Conservation (phyloP, 2,329 filamentous ascomycete genomes). For the Nakataea oryzae region DNA sequence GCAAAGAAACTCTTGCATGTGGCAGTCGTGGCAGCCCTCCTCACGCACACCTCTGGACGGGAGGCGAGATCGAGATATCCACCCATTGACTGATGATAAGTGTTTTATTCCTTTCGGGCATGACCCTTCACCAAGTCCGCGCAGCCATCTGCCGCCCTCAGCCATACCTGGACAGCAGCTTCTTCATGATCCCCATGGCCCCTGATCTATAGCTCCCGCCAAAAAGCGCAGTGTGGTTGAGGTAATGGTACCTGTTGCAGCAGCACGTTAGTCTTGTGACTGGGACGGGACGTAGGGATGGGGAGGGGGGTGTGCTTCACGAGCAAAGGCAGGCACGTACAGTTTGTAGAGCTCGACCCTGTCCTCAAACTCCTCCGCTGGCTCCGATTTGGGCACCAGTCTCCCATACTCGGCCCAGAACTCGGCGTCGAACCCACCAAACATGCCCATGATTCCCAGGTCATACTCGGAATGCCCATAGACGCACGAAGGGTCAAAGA, state of each 20-base stretch:
- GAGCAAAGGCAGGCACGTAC: slow-evolving; percentile 33
- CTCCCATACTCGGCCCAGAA: slow-evolving; percentile 73
- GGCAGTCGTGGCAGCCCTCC: not conserved
- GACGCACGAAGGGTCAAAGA: slow-evolving; percentile 72
- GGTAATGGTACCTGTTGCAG: slow-evolving; percentile 62
- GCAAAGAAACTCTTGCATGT: not conserved
- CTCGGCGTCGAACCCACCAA: slow-evolving; percentile 66
- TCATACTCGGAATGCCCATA: slow-evolving; percentile 89
- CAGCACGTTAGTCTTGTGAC: not conserved
- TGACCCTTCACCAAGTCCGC: not conserved
- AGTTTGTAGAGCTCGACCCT: slow-evolving; percentile 72
- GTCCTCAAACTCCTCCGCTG: slow-evolving; percentile 75
- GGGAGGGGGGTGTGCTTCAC: not conserved
- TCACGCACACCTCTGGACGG: too few species aligned
- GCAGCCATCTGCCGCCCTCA: slow-evolving; percentile 6
- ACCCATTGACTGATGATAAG: not conserved
- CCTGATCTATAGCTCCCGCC: slow-evolving; percentile 67
- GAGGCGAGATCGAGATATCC: too few species aligned
- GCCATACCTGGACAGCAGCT: slow-evolving; percentile 62
- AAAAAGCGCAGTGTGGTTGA: slow-evolving; percentile 84
- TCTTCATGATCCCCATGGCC: slow-evolving; percentile 71
- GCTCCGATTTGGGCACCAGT: slow-evolving; percentile 69
- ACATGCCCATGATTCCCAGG: slow-evolving; percentile 92
- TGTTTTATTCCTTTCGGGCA: not conserved
- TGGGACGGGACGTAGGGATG: too few species aligned